Conservation (phyloP, 2,329 filamentous ascomycete genomes). For the Paraphoma chrysanthemicola region DNA sequence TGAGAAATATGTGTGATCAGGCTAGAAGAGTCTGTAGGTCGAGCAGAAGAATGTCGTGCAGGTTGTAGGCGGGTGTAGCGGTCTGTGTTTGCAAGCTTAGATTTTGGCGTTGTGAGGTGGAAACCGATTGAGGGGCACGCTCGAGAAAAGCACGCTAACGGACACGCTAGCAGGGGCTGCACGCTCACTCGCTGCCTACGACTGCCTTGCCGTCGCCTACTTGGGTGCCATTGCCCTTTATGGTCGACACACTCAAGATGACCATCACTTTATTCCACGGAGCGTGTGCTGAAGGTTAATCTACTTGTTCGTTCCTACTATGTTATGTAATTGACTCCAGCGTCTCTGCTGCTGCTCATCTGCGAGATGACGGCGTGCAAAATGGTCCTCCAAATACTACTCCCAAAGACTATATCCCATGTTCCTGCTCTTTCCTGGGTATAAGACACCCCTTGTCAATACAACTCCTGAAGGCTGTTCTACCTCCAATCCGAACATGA, state of each 20-base stretch:
- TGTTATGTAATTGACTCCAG: too few relatives aligned
- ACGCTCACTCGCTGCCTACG: slow-evolving; percentile 12
- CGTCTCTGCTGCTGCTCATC: not conserved
- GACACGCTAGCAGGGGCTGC: slow-evolving; percentile 17
- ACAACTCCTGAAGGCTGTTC: slow-evolving; percentile 5
- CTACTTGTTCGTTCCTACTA: too few relatives aligned
- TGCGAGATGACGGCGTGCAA: not conserved
- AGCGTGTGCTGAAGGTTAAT: too few relatives aligned
- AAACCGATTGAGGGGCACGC: slow-evolving; percentile 29
- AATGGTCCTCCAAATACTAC: not conserved
- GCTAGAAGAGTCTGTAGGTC: slow-evolving; percentile 7
- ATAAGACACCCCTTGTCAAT: slow-evolving; percentile 9
- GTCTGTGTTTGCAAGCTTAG: slow-evolving; percentile 26
- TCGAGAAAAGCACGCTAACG: slow-evolving; percentile 6
- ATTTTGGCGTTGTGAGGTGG: slow-evolving; percentile 28
- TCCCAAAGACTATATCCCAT: not conserved
- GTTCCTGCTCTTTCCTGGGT: slow-evolving; percentile 8
- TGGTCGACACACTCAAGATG: not conserved
- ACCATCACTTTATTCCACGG: too few relatives aligned
- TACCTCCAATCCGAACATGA: not conserved
- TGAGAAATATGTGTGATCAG: slow-evolving; percentile 4
- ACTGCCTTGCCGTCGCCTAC: not conserved
- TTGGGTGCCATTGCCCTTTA: not conserved
- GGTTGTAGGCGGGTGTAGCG: slow-evolving; percentile 17
- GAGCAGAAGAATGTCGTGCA: slow-evolving; percentile 11